These are phyloP conservation scores for Apostasia ramifera DNA, from an alignment of 106 monocot genomes.

Conservation along the genomic window DNA sequence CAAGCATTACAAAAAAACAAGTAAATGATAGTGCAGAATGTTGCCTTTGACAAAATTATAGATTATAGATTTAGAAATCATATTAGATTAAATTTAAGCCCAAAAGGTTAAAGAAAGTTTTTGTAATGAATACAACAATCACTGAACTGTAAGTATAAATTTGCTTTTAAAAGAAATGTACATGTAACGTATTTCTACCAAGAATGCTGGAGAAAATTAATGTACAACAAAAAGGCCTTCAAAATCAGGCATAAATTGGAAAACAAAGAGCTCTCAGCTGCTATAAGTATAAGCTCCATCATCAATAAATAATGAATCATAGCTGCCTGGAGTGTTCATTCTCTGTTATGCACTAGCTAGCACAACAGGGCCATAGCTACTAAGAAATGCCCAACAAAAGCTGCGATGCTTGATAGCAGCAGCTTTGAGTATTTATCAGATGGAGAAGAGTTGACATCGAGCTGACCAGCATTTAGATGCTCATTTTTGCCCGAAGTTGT, in stretches of 20 bases:
- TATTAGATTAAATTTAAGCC: too few relatives aligned
- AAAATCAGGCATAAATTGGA: background rate
- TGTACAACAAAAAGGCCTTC: background rate
- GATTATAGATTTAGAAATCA: too few relatives aligned
- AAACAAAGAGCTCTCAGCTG: background rate
- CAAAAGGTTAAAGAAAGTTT: too few relatives aligned
- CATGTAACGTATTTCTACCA: too few relatives aligned
- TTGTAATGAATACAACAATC: too few relatives aligned
- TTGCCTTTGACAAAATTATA: too few relatives aligned
- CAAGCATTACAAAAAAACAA: too few relatives aligned
- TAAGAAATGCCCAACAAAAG: conserved; percentile 27
- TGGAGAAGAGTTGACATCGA: conserved; percentile 26
- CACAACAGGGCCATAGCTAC: conserved; percentile 7
- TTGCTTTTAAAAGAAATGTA: too few relatives aligned
- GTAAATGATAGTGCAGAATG: too few relatives aligned
- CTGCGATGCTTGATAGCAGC: conserved; percentile 7
- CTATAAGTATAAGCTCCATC: background rate
- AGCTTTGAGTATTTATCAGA: background rate
- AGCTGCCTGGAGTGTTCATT: background rate
- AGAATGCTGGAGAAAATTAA: too few relatives aligned
- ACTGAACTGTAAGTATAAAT: too few relatives aligned
- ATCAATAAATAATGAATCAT: conserved; percentile 39
- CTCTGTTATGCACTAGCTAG: conserved; percentile 2
- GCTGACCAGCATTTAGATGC: conserved; percentile 51
- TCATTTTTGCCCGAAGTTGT: conserved; percentile 52